Evolutionary conservation across 192 early-diverging fungal genomes (phyloP).

Genomic region (Glomus cerebriforme): DNA sequence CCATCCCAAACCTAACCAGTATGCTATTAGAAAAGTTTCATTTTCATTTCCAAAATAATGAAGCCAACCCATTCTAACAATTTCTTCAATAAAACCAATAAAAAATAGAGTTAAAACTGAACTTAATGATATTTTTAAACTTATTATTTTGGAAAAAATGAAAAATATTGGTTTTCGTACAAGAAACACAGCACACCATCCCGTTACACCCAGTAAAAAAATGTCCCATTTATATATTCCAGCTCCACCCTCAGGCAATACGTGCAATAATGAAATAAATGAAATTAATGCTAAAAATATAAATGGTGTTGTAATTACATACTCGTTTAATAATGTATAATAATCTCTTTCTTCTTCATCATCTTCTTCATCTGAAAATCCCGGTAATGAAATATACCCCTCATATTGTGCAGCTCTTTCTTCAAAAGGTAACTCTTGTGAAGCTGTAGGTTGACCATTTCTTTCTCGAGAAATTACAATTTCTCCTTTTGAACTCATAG

Average conservation of each 20-base stretch:
- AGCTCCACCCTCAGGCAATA: not conserved
- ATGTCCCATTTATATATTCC: slow-evolving; percentile 21
- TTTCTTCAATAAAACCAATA: slow-evolving; percentile 37
- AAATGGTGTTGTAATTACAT: not conserved
- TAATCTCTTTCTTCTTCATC: slow-evolving; percentile 12
- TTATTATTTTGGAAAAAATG: slow-evolving; percentile 32
- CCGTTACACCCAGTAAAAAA: slow-evolving; percentile 36
- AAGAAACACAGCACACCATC: slow-evolving; percentile 39
- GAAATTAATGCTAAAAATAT: not conserved
- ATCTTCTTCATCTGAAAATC: slow-evolving; percentile 15
- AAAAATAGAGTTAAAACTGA: slow-evolving; percentile 37
- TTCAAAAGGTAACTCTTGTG: not conserved
- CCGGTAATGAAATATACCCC: not conserved
- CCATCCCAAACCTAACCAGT: slow-evolving; percentile 49
- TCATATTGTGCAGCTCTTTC: not conserved
- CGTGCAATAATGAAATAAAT: not conserved
- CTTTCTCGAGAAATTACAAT: not conserved
- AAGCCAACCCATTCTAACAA: slow-evolving; percentile 28
- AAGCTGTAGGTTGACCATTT: not conserved
- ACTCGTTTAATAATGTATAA: slow-evolving; percentile 2
- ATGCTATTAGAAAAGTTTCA: slow-evolving; percentile 38
- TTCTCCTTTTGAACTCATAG: not conserved
- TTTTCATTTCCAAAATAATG: not conserved
- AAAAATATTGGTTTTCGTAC: slow-evolving; percentile 37
- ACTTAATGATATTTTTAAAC: slow-evolving; percentile 2